phyloP scores from a whole-genome alignment of 257 asterid species.

The Solanum pinnatisectum region DNA sequence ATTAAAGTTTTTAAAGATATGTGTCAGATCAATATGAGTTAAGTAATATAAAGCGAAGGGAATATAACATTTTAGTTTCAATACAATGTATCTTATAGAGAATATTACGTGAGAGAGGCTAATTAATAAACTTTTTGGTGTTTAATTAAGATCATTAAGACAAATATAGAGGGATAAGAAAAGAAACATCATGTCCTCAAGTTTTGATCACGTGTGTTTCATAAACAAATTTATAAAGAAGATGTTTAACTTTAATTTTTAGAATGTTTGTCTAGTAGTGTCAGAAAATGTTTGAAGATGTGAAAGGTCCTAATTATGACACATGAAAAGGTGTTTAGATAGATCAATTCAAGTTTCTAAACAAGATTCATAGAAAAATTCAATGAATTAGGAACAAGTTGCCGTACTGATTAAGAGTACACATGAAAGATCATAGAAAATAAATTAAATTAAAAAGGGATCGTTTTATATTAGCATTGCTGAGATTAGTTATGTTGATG shows the following conservation, averaged over 20 bases:
- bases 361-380: neutral
- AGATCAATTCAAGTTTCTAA: neutral
- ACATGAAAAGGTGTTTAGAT: neutral
- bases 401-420: neutral
- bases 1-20: no score
- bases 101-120: neutral
- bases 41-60: no score
- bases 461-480: neutral
- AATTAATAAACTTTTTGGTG: neutral
- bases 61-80: neutral
- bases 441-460: neutral
- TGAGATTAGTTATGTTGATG: neutral
- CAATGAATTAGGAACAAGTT: neutral
- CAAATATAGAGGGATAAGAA: neutral
- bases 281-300: neutral
- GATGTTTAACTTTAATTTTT: neutral
- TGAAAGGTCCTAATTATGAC: neutral
- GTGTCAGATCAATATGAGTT: neutral
- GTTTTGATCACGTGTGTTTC: neutral
- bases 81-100: neutral
- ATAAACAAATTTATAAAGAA: neutral
- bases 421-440: neutral
- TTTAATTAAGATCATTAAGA: neutral
- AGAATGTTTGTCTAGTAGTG: neutral
- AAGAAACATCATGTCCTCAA: neutral